These are phyloP conservation scores for Fraxinus xanthoxyloides DNA, from an alignment of 305 asterid species.

Conservation along the genomic window DNA sequence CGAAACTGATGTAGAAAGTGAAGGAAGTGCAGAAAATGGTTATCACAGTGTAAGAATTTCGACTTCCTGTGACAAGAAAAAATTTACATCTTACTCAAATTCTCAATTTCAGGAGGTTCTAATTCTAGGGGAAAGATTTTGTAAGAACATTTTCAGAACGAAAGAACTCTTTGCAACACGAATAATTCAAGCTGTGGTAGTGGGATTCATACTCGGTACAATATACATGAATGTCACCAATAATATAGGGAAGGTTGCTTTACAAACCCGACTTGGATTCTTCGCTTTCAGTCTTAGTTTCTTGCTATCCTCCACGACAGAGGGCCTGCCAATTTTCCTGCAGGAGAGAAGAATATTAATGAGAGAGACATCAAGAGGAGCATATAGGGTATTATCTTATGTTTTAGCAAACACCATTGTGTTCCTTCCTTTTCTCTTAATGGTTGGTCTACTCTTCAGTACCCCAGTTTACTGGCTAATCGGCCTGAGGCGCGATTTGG, in stretches of 20 bases:
- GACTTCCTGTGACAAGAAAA: not conserved
- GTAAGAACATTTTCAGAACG: slow-evolving; percentile 67
- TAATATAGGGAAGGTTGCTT: slow-evolving; percentile 27
- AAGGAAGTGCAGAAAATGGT: not conserved
- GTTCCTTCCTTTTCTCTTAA: slow-evolving; percentile 60
- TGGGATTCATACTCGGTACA: slow-evolving; percentile 66
- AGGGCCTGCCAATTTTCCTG: slow-evolving; percentile 73
- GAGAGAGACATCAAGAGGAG: slow-evolving; percentile 73
- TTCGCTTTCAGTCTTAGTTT: slow-evolving; percentile 71
- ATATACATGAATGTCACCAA: slow-evolving; percentile 53
- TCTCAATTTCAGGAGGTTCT: slow-evolving; percentile 42
- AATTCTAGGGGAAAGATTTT: slow-evolving; percentile 54
- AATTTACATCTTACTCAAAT: slow-evolving; percentile 36
- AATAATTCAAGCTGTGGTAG: slow-evolving; percentile 49
- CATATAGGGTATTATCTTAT: slow-evolving; percentile 72
- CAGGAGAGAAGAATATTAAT: slow-evolving; percentile 63
- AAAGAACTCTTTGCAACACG: slow-evolving; percentile 68
- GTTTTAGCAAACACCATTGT: slow-evolving; percentile 62
- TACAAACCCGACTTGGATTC: slow-evolving; percentile 63
- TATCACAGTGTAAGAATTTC: not conserved
- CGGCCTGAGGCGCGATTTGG: slow-evolving; percentile 51
- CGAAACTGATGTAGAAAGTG: slow-evolving; percentile 19
- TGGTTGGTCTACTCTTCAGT: slow-evolving; percentile 53
- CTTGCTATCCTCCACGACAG: slow-evolving; percentile 69
- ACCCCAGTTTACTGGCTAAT: slow-evolving; percentile 69